Evolutionary conservation across 352 stramenopile genomes (phyloP).

Genomic region (Globisporangium acanthophoron): DNA sequence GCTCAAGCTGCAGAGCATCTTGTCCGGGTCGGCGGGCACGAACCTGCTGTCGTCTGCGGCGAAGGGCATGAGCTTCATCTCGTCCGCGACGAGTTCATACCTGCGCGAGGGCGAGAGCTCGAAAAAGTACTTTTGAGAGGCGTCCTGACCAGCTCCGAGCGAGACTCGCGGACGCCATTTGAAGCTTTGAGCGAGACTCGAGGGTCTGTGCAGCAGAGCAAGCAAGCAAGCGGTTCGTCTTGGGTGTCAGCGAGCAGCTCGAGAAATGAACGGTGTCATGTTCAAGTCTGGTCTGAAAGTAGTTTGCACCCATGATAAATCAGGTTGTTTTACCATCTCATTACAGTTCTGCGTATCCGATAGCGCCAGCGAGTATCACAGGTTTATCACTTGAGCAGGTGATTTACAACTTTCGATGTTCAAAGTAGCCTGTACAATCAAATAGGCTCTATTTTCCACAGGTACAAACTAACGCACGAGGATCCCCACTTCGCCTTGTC

Average conservation of each 20-base stretch:
- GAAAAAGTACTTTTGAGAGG: constrained; percentile 58
- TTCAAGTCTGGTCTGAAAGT: neutral
- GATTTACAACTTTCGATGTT: no score
- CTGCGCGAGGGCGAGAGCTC: constrained; percentile 39
- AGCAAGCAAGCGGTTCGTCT: neutral
- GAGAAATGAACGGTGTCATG: neutral
- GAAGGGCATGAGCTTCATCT: constrained; percentile 81
- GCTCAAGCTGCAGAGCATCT: constrained; percentile 56
- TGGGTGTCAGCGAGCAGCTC: neutral
- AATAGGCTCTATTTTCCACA: no score
- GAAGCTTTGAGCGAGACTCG: neutral
- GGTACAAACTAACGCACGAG: no score
- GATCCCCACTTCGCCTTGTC: no score
- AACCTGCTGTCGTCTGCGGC: constrained; percentile 62
- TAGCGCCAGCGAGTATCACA: no score
- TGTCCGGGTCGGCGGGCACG: constrained; percentile 59
- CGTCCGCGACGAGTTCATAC: constrained; percentile 68
- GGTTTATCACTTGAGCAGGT: no score
- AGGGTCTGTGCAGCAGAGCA: neutral
- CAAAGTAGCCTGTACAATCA: no score
- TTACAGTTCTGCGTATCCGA: no score
- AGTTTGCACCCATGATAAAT: neutral
- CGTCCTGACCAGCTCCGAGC: constrained; percentile 1
- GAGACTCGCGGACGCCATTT: no score
- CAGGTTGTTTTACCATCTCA: neutral